Base-by-base conservation (phyloP, 2,329 filamentous ascomycete species). In the Neoarthrinium moseri region DNA sequence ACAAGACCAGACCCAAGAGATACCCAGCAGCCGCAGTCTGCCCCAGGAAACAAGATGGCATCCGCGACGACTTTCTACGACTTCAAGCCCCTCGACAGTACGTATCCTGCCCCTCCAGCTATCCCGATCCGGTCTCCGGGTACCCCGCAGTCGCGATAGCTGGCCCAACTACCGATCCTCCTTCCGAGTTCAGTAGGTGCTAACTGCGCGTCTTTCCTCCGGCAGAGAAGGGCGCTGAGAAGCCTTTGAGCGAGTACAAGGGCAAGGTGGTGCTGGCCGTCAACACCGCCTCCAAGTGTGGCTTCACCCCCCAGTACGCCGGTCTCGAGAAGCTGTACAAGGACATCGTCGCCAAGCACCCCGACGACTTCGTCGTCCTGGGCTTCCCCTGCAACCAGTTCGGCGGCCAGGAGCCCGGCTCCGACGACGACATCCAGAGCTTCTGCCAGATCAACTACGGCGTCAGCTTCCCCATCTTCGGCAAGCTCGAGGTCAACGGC, bases 301-400 rank as follows among this genome's bases (percentile, higher is more conserved):
- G 94, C 68, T 97, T 97, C 82, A 97, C 94, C 3, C 91, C 91
- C 11, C 94, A 99, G 72, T 96, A 94, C 71, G 84, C 81, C 52
- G 89, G 88, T 24, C 87, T 99, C 42, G 91, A 99, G 75, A 86
- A 81, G 62, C 81, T 99, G 53, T 96, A 95, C 82, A 88, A 95
- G 68, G 71, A 75, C 47, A 61, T 96, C 64, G 83, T 81, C 58
- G 75, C 75, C 55, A 77, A 81, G 61, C 74, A 95, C 75, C 79
- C 68, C 24, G 83, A 89, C 54, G 79, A 91, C 62, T 94, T 99
- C 66, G 77, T 83, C 61, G 83, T 99, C 72, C 79, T 99, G 63
- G 94, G 91, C 59, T 97, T 99, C 74, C 94, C 94, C 47, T 97
- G 92, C 84, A 99, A 97, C 79, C 94, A 99, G 72, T 99, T 99